A percentile compares a stretch with the other conserved stretches of the same genome.
Conservation (phyloP, 768 basidiomycete species). For the Tubosaeta sp. region DNA sequence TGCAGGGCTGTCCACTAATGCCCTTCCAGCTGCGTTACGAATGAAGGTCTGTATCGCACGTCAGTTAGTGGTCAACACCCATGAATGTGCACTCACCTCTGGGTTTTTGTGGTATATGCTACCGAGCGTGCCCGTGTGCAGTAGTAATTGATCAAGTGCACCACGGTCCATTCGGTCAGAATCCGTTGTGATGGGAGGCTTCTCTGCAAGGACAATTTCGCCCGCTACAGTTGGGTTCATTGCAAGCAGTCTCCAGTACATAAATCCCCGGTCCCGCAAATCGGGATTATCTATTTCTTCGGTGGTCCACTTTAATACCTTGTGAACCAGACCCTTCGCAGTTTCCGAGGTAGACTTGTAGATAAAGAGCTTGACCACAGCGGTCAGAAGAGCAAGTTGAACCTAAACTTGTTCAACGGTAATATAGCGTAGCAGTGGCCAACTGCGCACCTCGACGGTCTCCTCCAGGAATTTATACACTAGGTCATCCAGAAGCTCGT, state of each 20-base stretch:
- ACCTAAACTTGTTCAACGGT: constrained; percentile 49
- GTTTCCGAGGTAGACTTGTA: constrained; percentile 80
- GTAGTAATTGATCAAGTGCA: constrained; percentile 86
- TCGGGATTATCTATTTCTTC: constrained; percentile 99
- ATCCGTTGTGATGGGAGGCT: constrained; percentile 96
- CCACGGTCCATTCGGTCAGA: constrained; percentile 97
- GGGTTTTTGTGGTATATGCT: constrained; percentile 99
- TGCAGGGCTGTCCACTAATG: constrained; percentile 83
- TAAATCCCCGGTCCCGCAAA: constrained; percentile 93
- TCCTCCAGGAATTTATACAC: constrained; percentile 89
- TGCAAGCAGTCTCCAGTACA: constrained; percentile 98
- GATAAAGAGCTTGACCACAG: constrained; percentile 93
- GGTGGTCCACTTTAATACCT: constrained; percentile 94
- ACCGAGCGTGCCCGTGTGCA: constrained; percentile 91
- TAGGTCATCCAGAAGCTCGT: constrained; percentile 91
- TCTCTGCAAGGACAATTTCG: constrained; percentile 88
- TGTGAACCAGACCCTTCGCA: constrained; percentile 86
- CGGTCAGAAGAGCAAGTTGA: constrained; percentile 91
- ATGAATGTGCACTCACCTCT: constrained; percentile 48
- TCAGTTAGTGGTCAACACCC: constrained; percentile 10
- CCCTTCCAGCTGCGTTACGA: constrained; percentile 79
- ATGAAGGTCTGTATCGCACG: constrained; percentile 72
- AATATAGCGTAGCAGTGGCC: neutral
- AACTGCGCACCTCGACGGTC: constrained; percentile 71
- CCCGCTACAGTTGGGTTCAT: constrained; percentile 86